Base-by-base conservation (phyloP, 305 asterid species). In the Andrographis paniculata region DNA sequence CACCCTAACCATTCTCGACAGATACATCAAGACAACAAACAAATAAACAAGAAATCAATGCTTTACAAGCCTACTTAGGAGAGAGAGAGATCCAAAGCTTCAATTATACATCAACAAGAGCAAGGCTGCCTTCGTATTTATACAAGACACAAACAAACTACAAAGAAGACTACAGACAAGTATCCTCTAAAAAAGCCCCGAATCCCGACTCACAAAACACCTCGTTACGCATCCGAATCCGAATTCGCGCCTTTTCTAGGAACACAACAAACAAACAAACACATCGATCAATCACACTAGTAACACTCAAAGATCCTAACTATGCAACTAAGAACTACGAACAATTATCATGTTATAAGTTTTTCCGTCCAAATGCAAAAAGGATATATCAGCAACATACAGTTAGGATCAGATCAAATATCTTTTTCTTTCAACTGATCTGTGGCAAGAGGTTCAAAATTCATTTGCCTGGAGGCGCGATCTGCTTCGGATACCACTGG, bases 371-470 rank as follows among this genome's bases (percentile, higher is more conserved):
- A 43, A 14, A 47, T 22, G 1, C 42, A 1, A 58, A 53, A 21
- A 17, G 20, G 36, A 33, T 20, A 37, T n/a, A 37, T 37, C 37
- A 43, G 15, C 11, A 3, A 8, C 55, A 15, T 10, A 17, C 15
- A 13, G 58, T 47, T 31, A 62, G 53, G 50, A 41, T 46, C 8
- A 9, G 47, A 45, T 71, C 77, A 67, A 58, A 76, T 72, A 35
- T 41, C 73, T 53, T 43, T 58, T 17, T 56, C 70, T 14, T 59
- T 56, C 31, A 33, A 12, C 45, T 59, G 65, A 53, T 64, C 77
- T 14, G 71, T 45, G 50, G 56, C 66, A 30, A 72, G 71, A 9
- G 57, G 66, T 36, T 73, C 91, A 57, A 79, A 50, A 53, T 64
- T 52, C 79, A 75, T 79, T 58, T 58, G 70, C 28, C 46, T 62